Conservation (phyloP, 2,329 filamentous ascomycete species). For the Aspergillus pseudotamarii region DNA sequence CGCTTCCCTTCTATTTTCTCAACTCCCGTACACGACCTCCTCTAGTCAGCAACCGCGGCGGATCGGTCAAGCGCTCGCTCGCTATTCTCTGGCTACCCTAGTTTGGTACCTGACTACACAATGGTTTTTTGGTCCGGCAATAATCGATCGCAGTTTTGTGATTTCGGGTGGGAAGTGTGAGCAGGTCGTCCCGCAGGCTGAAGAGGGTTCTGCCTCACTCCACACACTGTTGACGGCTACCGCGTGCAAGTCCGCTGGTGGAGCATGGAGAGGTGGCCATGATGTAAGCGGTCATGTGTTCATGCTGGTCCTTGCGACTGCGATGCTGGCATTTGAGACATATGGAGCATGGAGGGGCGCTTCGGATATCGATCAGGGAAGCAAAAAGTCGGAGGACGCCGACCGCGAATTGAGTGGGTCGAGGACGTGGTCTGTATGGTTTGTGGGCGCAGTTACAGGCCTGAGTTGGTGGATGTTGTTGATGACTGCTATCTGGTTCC, state of each 20-base stretch:
- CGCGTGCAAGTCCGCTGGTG: constrained; percentile 80
- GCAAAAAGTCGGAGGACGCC: constrained; percentile 27
- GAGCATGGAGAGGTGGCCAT: constrained; percentile 87
- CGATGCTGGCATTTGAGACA: constrained; percentile 80
- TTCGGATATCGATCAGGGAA: constrained; percentile 49
- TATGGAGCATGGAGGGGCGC: constrained; percentile 56
- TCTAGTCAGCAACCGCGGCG: constrained; percentile 47
- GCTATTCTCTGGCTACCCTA: constrained; percentile 72
- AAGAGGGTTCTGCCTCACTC: constrained; percentile 21
- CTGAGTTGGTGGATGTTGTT: constrained; percentile 93
- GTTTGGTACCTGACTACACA: constrained; percentile 90
- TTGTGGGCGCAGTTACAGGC: constrained; percentile 61
- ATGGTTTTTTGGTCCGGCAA: constrained; percentile 90
- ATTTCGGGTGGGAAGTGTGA: constrained; percentile 86
- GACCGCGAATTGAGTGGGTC: constrained; percentile 48
- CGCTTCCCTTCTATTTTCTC: constrained; percentile 67
- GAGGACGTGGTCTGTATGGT: constrained; percentile 59
- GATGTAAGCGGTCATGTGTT: constrained; percentile 97
- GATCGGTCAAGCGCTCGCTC: constrained; percentile 61
- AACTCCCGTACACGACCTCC: constrained; percentile 59
- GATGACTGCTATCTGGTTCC: constrained; percentile 98
- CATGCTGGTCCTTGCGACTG: constrained; percentile 80
- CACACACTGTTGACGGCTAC: constrained; percentile 67
- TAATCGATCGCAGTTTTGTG: constrained; percentile 89
- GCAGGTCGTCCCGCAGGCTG: constrained; percentile 53